Conservation (phyloP, 257 asterid species). For the Solanum sitiens region DNA sequence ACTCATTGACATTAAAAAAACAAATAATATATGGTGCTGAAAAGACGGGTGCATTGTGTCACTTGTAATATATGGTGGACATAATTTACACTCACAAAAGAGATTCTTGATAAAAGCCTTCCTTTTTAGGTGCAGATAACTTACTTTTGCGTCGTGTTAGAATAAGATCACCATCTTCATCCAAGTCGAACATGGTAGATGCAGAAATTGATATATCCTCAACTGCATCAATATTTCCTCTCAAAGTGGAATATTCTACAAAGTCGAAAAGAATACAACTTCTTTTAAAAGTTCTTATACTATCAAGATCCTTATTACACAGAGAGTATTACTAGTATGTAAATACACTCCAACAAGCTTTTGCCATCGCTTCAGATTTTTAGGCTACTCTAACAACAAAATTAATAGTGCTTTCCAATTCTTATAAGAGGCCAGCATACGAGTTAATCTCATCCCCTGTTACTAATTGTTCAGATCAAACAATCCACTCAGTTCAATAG, state of each 20-base stretch:
- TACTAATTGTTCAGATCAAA: not conserved
- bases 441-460: not conserved
- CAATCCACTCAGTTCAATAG: not conserved
- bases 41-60: not conserved
- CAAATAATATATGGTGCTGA: not conserved
- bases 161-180: slow-evolving; percentile 88
- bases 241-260: slow-evolving; percentile 9
- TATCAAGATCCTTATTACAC: not conserved
- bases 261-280: not conserved
- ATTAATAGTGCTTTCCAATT: not conserved
- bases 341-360: not conserved
- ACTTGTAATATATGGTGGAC: not conserved
- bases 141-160: slow-evolving; percentile 47
- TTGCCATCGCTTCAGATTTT: not conserved
- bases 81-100: not conserved
- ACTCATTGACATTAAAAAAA: not conserved
- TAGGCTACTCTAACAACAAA: not conserved
- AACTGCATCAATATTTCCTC: not conserved
- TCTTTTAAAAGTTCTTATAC: not conserved
- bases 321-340: not conserved
- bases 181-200: slow-evolving; percentile 36
- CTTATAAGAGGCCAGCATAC: not conserved
- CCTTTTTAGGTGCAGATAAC: slow-evolving; percentile 2
- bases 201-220: slow-evolving; percentile 7
- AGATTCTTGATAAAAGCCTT: not conserved